Percentiles rank a stretch among this genome's conserved stretches.
Evolutionary conservation across 306 rosid genomes (phyloP).

Genomic region (Vigna unguiculata): DNA sequence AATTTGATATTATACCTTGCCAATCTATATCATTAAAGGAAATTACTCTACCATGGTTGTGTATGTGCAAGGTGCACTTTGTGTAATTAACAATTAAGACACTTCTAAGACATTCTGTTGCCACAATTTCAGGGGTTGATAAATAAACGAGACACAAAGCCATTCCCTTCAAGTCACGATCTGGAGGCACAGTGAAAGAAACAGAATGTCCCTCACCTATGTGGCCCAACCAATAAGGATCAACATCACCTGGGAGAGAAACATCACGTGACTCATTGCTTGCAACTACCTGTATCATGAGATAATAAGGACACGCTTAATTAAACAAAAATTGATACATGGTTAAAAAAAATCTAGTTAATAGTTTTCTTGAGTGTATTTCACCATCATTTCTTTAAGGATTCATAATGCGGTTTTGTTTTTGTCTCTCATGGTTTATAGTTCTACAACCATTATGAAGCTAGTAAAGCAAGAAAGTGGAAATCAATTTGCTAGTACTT

Average conservation of each 20-base stretch:
- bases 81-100: conserved; percentile 36
- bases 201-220: not conserved
- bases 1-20: not conserved
- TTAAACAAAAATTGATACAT: too few species aligned
- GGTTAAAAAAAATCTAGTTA: too few species aligned
- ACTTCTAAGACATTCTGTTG: not conserved
- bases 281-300: not conserved
- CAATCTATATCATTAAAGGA: not conserved
- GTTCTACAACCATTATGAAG: too few species aligned
- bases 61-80: conserved; percentile 11
- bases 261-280: not conserved
- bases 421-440: too few species aligned
- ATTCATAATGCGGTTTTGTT: too few species aligned
- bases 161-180: conserved; percentile 26
- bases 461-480: not conserved
- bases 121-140: not conserved
- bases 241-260: not conserved
- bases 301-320: too few species aligned
- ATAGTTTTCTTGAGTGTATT: too few species aligned
- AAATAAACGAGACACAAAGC: conserved; percentile 32
- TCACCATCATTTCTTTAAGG: too few species aligned
- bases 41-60: not conserved
- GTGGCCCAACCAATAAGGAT: conserved; percentile 27
- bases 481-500: not conserved
- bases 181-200: conserved; percentile 17